Percentiles rank a stretch among this genome's conserved stretches.
Evolutionary conservation across 139 green algal genomes (phyloP).

Genomic region (Picochlorum sp.): DNA sequence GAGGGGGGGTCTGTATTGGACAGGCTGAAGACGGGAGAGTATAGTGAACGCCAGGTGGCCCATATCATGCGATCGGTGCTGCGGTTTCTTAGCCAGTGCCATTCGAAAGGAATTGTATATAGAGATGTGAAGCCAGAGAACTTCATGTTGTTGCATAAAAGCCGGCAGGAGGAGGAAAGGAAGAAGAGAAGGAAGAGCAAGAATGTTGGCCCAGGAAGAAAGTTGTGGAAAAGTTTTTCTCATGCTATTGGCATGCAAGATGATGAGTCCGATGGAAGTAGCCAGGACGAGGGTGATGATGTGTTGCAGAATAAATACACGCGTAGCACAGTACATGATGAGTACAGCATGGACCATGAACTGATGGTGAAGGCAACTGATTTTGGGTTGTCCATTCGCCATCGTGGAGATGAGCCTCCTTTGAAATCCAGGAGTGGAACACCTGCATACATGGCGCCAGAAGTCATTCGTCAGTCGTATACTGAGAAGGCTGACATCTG

Average conservation of each 20-base stretch:
- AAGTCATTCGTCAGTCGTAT: conserved; percentile 77
- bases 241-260: background rate
- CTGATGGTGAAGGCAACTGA: conserved; percentile 75
- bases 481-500: conserved; percentile 72
- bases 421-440: conserved; percentile 73
- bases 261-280: background rate
- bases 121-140: conserved; percentile 79
- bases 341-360: conserved; percentile 15
- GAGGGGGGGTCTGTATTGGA: conserved; percentile 66
- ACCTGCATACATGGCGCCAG: conserved; percentile 78
- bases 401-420: conserved; percentile 57
- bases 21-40: conserved; percentile 38
- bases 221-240: background rate
- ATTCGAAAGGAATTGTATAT: conserved; percentile 74
- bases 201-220: background rate
- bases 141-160: conserved; percentile 75
- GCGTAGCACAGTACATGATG: background rate
- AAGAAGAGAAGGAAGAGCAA: background rate
- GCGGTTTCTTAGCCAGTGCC: conserved; percentile 78
- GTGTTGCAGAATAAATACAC: no score
- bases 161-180: background rate
- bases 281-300: background rate
- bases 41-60: conserved; percentile 46
- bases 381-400: conserved; percentile 82
- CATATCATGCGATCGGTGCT: conserved; percentile 46